Base-by-base conservation (phyloP, 306 rosid species). In the Vigna nakashimae region DNA sequence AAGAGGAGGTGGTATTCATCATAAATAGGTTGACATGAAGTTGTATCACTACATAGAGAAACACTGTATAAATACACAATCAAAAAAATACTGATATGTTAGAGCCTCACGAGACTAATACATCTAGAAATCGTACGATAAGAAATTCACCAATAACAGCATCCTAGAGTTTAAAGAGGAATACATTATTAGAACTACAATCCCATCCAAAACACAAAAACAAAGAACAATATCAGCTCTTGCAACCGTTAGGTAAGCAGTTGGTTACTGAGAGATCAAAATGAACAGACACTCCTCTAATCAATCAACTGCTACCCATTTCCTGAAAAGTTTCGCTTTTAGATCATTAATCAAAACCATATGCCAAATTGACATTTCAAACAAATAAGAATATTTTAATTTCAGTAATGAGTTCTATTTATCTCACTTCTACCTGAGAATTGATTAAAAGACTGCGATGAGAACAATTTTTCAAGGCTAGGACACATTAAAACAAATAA, bases 21-120 rank as follows among this genome's bases (percentile, higher is more conserved):
- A 74, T 69, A 50, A 62, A 46, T 30, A 30, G 42, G 43, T 18
- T 75, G 38, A 67, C 74, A 53, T 17, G 14, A 52, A 78, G 51
- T 20, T 16, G 14, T 13, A 73, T 7, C 28, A 53, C 56, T n/a
- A 17, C 28, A 74, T 9, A 59, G 10, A 65, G 69, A 1, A 32
- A 63, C 69, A 7, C 16, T 9, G 20, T 9, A 68, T 4, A 67
- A 73, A 56, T 22, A 58, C 40, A 7, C 58, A 17, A 36, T 16
- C 52, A 64, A 12, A 22, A 12, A 53, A 76, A 68, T 74, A 65
- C 74, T 4, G 42, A 36, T 45, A 45, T 45, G 49, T 43, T 71
- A 63, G 49, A 42, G 34, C 32, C 55, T 55, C n/a, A 0, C 6
- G 8, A 32, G 36, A 36, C 0, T 4, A 43, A 16, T 67, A 8